A percentile compares a stretch with the other conserved stretches of the same genome.
Conservation (phyloP, 2,329 filamentous ascomycete genomes). For the Calonectria ilicicola region DNA sequence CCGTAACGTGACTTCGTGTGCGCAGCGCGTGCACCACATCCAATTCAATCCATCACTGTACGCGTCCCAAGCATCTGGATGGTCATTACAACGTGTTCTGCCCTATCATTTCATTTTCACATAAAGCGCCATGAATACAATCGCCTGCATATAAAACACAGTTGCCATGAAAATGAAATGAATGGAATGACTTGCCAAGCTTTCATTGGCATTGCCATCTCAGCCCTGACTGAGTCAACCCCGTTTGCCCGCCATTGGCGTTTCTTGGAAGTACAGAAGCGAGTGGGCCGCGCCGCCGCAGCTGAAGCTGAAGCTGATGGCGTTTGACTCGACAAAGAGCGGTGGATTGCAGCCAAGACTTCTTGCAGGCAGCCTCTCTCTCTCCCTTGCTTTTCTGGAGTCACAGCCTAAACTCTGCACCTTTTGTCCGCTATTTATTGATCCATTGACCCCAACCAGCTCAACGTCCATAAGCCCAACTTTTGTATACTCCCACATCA, state of each 20-base stretch:
- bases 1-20: conserved; percentile 2
- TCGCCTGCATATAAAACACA: not conserved
- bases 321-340: not conserved
- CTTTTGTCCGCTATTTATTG: not conserved
- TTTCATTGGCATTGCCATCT: not conserved
- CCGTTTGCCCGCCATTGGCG: not conserved
- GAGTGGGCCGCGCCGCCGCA: not conserved
- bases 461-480: not conserved
- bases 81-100: not conserved
- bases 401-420: not conserved
- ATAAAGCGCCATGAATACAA: not conserved
- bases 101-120: no score
- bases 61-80: not conserved
- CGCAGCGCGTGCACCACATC: not conserved
- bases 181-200: not conserved
- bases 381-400: not conserved
- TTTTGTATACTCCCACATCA: not conserved
- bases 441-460: not conserved
- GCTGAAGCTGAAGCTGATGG: not conserved
- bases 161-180: no score
- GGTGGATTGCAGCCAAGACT: not conserved
- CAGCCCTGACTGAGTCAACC: not conserved
- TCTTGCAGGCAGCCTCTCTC: not conserved
- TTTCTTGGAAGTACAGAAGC: not conserved
- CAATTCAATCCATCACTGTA: not conserved